Base-by-base conservation (phyloP, 2,329 filamentous ascomycete genomes). In the Aspergillus puulaauensis region DNA sequence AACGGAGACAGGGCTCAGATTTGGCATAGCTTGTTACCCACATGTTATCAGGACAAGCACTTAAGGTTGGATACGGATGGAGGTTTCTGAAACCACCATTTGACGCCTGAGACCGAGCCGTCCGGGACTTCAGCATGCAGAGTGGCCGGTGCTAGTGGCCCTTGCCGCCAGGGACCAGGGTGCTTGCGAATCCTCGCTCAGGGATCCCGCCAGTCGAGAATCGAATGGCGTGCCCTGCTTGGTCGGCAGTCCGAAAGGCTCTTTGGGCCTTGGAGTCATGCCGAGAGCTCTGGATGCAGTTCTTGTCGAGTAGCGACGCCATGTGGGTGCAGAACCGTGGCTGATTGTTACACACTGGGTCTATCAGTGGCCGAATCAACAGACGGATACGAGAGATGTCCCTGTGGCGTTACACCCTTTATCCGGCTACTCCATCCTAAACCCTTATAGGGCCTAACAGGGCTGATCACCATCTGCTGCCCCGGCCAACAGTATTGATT, bases 381-480 rank as follows among this genome's bases (percentile, higher is more conserved):
- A 9, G 9, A 1, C 27, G 27, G 14, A 37, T 37, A 37, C 15
- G 6, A n/a, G 35, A 49, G 45, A 6, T 14, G 23, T n/a, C 35
- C 23, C n/a, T 15, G 49, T 43, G 40, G 49, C 23, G 39, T 41
- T 37, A 37, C 35, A 37, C 4, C n/a, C 35, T 12, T 41, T 14
- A 9, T 19, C 27, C 49, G 23, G 7, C 43, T 33, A 15, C 15
- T 31, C 19, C 31, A 31, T 44, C 7, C 40, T 54, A 40, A 47
- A 40, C 35, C 52, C 21, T 27, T 45, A 19, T 54, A 31, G 43
- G 52, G 44, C 6, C 44, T 24, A 37, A 27, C 24, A 40, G 24
- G 43, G 52, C 44, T 40, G 52, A 54, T 54, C 52, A 41, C 17
- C 21, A 54, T 48, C 23, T 54, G 23, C 44, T 31, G 27, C 23